Percentiles rank a stretch among this genome's conserved stretches.
Evolutionary conservation across 495 filamentous ascomycete genomes (phyloP).

Genomic region (Penicillium atrosanguineum): DNA sequence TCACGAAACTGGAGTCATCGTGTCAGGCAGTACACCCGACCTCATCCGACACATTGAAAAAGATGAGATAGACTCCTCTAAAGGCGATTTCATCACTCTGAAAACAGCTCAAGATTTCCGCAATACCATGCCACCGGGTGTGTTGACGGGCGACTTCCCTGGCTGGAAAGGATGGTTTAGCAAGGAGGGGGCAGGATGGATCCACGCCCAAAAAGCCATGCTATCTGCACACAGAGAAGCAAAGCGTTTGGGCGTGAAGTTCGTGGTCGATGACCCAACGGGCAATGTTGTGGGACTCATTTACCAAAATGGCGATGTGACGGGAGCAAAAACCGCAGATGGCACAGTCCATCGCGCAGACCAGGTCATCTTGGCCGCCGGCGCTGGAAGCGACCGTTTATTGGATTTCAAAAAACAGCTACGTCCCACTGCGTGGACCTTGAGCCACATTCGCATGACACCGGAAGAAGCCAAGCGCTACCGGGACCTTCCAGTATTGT

Average conservation of each 20-base stretch:
- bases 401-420: slow-evolving; percentile 54
- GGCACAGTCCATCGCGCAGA: slow-evolving; percentile 33
- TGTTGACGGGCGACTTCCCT: slow-evolving; percentile 49
- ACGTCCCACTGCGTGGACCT: slow-evolving; percentile 52
- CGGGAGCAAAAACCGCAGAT: slow-evolving; percentile 37
- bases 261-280: slow-evolving; percentile 36
- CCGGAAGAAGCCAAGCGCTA: slow-evolving; percentile 40
- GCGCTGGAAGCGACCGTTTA: slow-evolving; percentile 44
- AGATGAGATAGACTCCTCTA: slow-evolving; percentile 28
- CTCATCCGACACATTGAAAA: slow-evolving; percentile 37
- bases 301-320: slow-evolving; percentile 31
- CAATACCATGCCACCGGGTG: slow-evolving; percentile 49
- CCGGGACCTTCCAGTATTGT: slow-evolving; percentile 48
- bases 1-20: slow-evolving; percentile 48
- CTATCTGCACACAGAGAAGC: slow-evolving; percentile 44
- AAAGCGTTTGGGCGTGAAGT: slow-evolving; percentile 40
- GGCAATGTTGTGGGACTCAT: slow-evolving; percentile 38
- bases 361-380: slow-evolving; percentile 45
- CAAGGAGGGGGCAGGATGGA: slow-evolving; percentile 47
- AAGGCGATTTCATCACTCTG: slow-evolving; percentile 25
- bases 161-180: slow-evolving; percentile 51
- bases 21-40: slow-evolving; percentile 36
- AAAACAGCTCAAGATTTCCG: slow-evolving; percentile 45
- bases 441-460: slow-evolving; percentile 50
- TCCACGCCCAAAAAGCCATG: slow-evolving; percentile 47